These are phyloP conservation scores for Phytophthora foliorum DNA, from an alignment of 352 stramenopile species.

Conservation along the genomic window DNA sequence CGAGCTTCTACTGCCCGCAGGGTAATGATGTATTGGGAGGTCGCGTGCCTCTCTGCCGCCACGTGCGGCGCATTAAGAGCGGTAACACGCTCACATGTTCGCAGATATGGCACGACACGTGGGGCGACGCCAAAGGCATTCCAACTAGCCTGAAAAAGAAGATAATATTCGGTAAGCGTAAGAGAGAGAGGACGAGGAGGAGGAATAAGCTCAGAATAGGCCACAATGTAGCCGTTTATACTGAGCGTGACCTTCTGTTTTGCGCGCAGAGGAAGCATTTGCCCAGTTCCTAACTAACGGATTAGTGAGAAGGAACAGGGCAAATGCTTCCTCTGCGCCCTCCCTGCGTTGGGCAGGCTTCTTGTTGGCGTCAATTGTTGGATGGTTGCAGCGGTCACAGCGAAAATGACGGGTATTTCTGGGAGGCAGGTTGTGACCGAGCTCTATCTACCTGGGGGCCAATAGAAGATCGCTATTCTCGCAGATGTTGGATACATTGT, in stretches of 20 bases:
- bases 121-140: constrained; percentile 16
- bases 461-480: not conserved
- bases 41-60: constrained; percentile 5
- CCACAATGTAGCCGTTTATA: not conserved
- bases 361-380: not conserved
- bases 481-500: constrained; percentile 1
- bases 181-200: not conserved
- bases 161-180: constrained; percentile 12
- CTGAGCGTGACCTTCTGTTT: not conserved
- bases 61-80: not conserved
- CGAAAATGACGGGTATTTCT: not conserved
- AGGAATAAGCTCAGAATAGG: not conserved
- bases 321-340: not conserved
- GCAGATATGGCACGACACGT: constrained; percentile 18
- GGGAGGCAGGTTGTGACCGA: not conserved
- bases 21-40: constrained; percentile 4
- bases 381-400: not conserved
- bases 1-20: constrained; percentile 8
- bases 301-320: not conserved
- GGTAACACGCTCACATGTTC: constrained; percentile 11
- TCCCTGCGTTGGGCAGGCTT: not conserved
- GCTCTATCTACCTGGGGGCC: not conserved
- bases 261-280: not conserved
- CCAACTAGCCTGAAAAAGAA: constrained; percentile 3
- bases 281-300: not conserved